phyloP scores from a whole-genome alignment of 352 stramenopile species.

The Pythium grandisporangium region DNA sequence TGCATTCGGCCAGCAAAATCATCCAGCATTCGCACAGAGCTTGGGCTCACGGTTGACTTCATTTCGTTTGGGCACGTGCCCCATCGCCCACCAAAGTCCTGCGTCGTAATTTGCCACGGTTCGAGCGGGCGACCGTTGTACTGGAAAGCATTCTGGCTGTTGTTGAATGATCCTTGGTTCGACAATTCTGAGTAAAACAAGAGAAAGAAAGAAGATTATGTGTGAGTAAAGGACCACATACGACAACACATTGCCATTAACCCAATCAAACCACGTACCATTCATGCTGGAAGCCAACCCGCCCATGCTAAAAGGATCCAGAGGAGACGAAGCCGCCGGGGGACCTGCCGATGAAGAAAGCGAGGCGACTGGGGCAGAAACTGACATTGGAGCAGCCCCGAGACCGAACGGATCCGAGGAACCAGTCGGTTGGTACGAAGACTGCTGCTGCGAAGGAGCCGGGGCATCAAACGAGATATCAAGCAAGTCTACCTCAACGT shows the following conservation, averaged over 20 bases:
- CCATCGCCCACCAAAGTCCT: constrained; percentile 83
- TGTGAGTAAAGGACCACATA: too few species aligned
- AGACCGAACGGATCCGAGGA: constrained; percentile 57
- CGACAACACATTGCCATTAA: too few species aligned
- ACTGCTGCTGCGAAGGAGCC: constrained; percentile 16
- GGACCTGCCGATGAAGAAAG: constrained; percentile 14
- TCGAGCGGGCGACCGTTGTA: constrained; percentile 75
- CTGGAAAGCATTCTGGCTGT: too few species aligned
- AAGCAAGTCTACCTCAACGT: constrained; percentile 72
- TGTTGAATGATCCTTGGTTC: too few species aligned
- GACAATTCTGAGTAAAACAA: constrained; percentile 38
- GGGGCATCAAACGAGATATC: constrained; percentile 77
- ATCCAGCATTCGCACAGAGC: constrained; percentile 69
- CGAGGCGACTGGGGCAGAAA: constrained; percentile 8
- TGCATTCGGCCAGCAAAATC: constrained; percentile 79
- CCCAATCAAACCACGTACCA: too few species aligned
- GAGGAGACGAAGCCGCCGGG: constrained; percentile 15
- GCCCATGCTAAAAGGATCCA: constrained; percentile 74
- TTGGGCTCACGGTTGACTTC: constrained; percentile 78
- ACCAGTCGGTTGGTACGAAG: constrained; percentile 14
- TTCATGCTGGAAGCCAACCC: constrained; percentile 61
- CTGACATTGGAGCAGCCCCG: constrained; percentile 21
- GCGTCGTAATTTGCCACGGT: constrained; percentile 80
- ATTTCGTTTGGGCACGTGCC: constrained; percentile 74
- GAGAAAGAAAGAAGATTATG: constrained; percentile 7